A percentile compares a stretch with the other conserved stretches of the same genome.
Conservation (phyloP, 1,139 yeast genomes). For the Debaryomyces nepalensis region DNA sequence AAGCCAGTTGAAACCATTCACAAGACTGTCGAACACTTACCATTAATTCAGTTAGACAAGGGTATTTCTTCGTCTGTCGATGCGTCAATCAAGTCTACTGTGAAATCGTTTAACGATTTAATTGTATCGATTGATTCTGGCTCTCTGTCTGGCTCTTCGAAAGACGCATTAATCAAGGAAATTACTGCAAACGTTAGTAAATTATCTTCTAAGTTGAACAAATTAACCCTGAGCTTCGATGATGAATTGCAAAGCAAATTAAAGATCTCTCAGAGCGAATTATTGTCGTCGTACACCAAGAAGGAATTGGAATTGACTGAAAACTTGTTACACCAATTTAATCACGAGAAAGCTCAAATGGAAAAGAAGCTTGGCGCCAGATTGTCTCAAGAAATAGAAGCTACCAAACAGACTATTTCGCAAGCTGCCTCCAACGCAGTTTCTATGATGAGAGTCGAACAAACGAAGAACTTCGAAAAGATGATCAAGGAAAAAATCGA, state of each 20-base stretch:
- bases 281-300: conserved; percentile 59
- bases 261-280: conserved; percentile 51
- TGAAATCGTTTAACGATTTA: conserved; percentile 56
- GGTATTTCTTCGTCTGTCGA: conserved; percentile 36
- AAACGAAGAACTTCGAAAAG: conserved; percentile 71
- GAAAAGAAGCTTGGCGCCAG: conserved; percentile 65
- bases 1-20: conserved; percentile 46
- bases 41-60: conserved; percentile 36
- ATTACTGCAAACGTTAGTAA: conserved; percentile 38
- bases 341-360: conserved; percentile 61
- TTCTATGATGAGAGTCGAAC: conserved; percentile 69
- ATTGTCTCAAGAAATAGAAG: conserved; percentile 67
- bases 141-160: conserved; percentile 33
- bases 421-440: conserved; percentile 81
- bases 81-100: conserved; percentile 51
- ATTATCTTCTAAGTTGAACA: conserved; percentile 38
- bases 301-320: conserved; percentile 57
- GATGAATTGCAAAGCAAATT: conserved; percentile 44
- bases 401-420: conserved; percentile 68
- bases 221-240: conserved; percentile 46
- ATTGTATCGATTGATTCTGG: conserved; percentile 54
- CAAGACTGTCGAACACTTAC: conserved; percentile 39
- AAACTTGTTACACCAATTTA: conserved; percentile 52
- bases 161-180: conserved; percentile 34
- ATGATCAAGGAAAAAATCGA: conserved; percentile 70